Evolutionary conservation across 1,139 yeast genomes (phyloP), one percentile per base, ranked within the genome.

Genomic region (Candida neerlandica): DNA sequence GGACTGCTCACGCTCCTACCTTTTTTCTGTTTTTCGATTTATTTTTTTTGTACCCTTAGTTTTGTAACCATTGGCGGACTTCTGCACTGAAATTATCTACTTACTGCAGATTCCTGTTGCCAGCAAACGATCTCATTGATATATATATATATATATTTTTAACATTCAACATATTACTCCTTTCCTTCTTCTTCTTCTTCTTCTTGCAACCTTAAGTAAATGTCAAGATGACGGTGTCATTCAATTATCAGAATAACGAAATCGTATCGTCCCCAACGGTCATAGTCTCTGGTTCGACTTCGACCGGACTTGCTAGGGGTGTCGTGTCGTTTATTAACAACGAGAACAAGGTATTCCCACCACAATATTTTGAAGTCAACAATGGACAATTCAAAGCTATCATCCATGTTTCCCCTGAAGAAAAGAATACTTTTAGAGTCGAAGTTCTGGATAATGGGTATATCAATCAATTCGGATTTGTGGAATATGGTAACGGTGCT

Each of bases 321-420:
- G 52, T 69, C 0, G 56, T 76, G 15, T 65, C 67, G 21, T 68
- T 76, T 50, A 58, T 63, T 44, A 73, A 75, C 49, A 73, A 80
- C 56, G 65, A 70, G 27, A 73, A 75, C 54, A 62, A 66, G 44
- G 78, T 78, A 34, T 87, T 82, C 54, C 96, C 97, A 0, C 81
- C 91, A 0, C 86, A 84, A 59, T 71, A 78, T 48, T 87, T 79
- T 61, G 96, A 92, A 53, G 81, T 91, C 9, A 82, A 84, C 50
- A 73, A 80, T 41, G 84, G 86, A 1, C 77, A 78, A 53, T 94
- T 91, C 75, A 92, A 90, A 63, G 89, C 89, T 0, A 60, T 89
- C 19, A 73, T 88, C 2, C 89, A 88, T 56, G 77, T 92, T 29
- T 80, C 85, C 29, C 84, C 88, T 0, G 91, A 92, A 9, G 71